Evolutionary conservation across 2,329 filamentous ascomycete species (phyloP).

Genomic region (Curvularia sp.): DNA sequence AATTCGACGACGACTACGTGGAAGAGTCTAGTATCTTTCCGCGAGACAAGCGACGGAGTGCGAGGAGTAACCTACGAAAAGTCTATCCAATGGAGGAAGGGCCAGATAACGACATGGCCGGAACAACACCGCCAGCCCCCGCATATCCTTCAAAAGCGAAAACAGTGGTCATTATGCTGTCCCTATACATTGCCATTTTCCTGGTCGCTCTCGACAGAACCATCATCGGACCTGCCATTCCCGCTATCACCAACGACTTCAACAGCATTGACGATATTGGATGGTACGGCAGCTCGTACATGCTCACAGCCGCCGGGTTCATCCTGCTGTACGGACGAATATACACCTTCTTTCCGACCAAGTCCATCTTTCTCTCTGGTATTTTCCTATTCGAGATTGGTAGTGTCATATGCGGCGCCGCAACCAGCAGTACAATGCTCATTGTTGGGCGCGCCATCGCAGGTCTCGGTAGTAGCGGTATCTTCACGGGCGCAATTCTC

Average conservation of each 20-base stretch:
- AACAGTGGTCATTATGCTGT: conserved; percentile 41
- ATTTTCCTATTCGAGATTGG: conserved; percentile 60
- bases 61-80: conserved; percentile 21
- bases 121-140: conserved; percentile 1
- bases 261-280: conserved; percentile 53
- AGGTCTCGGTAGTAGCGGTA: conserved; percentile 41
- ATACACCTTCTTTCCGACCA: conserved; percentile 59
- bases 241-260: conserved; percentile 56
- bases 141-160: conserved; percentile 35
- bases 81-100: conserved; percentile 16
- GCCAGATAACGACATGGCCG: background rate
- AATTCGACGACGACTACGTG: conserved; percentile 8
- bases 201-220: conserved; percentile 52
- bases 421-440: conserved; percentile 41
- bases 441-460: conserved; percentile 45
- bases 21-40: conserved; percentile 19
- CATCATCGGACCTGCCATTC: conserved; percentile 57
- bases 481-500: conserved; percentile 45
- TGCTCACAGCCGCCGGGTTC: conserved; percentile 50
- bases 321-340: conserved; percentile 57
- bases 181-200: conserved; percentile 45
- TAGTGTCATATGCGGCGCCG: conserved; percentile 61
- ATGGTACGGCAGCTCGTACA: conserved; percentile 54
- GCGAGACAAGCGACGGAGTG: conserved; percentile 12
- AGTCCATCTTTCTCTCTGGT: conserved; percentile 58